A percentile compares a stretch with the other conserved stretches of the same genome.
phyloP scores from a whole-genome alignment of 306 rosid species.

The Dalbergia cultrata region DNA sequence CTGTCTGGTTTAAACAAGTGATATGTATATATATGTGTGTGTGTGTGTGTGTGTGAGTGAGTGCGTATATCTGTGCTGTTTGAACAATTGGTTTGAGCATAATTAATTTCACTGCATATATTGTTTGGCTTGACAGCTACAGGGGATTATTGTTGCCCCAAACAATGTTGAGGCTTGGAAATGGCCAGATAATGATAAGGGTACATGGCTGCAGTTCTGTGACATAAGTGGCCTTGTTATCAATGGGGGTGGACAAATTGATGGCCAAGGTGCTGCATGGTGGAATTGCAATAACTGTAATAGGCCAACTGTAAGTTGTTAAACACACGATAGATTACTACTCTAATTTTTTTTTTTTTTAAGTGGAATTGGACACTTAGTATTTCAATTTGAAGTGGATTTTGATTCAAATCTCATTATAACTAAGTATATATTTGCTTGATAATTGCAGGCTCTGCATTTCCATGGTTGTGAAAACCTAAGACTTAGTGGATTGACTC shows the following conservation, averaged over 20 bases:
- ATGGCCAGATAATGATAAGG: neutral
- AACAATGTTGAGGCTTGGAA: constrained; percentile 38
- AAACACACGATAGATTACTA: neutral
- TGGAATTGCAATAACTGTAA: constrained; percentile 35
- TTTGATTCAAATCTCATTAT: neutral
- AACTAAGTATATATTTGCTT: neutral
- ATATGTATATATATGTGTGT: too few species aligned
- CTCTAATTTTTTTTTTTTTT: too few species aligned
- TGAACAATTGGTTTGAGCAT: too few species aligned
- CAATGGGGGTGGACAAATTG: constrained; percentile 53
- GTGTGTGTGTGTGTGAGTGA: too few species aligned
- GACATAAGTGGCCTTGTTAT: constrained; percentile 45
- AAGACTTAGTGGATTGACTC: constrained; percentile 19
- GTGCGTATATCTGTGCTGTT: too few species aligned
- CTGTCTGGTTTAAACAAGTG: too few species aligned
- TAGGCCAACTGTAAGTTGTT: constrained; percentile 48
- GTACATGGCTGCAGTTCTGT: constrained; percentile 39
- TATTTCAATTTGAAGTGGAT: too few species aligned
- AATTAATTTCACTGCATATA: neutral
- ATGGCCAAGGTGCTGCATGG: constrained; percentile 69
- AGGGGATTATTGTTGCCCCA: constrained; percentile 55
- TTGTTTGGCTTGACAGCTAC: constrained; percentile 37
- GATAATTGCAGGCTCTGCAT: constrained; percentile 45
- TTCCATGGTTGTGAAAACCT: constrained; percentile 38
- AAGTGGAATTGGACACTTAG: too few species aligned